These are phyloP conservation scores for Xylaria nigripes DNA, from an alignment of 495 filamentous ascomycete species.

Conservation along the genomic window DNA sequence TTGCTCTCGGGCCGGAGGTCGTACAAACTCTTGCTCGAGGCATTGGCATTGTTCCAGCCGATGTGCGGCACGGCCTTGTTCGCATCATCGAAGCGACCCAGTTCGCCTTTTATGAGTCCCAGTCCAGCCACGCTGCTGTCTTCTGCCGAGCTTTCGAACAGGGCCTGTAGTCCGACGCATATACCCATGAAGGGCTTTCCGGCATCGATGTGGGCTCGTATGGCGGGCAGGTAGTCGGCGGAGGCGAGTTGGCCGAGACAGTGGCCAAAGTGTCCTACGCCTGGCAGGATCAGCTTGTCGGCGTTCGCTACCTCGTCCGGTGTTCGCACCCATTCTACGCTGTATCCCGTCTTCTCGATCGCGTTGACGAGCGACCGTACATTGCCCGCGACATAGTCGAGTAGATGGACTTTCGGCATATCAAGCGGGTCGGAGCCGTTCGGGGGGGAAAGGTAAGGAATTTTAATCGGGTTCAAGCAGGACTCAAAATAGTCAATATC, in stretches of 20 bases:
- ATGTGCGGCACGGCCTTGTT: slow-evolving; percentile 94
- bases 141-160: slow-evolving; percentile 81
- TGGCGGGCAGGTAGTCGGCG: slow-evolving; percentile 72
- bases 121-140: slow-evolving; percentile 61
- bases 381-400: slow-evolving; percentile 77
- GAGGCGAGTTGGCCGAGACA: slow-evolving; percentile 74
- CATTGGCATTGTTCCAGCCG: slow-evolving; percentile 85
- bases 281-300: slow-evolving; percentile 89
- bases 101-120: slow-evolving; percentile 58
- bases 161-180: slow-evolving; percentile 85
- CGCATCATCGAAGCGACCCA: slow-evolving; percentile 66
- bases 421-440: slow-evolving; percentile 9
- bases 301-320: slow-evolving; percentile 78
- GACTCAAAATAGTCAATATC: not conserved
- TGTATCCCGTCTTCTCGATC: slow-evolving; percentile 87
- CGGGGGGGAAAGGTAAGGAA: not conserved
- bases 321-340: slow-evolving; percentile 82
- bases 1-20: slow-evolving; percentile 73
- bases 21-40: slow-evolving; percentile 51
- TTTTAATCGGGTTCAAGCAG: not conserved
- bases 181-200: slow-evolving; percentile 98
- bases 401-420: slow-evolving; percentile 87
- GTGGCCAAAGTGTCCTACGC: slow-evolving; percentile 95
- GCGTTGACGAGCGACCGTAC: slow-evolving; percentile 92
- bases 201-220: slow-evolving; percentile 68